These are phyloP conservation scores for Curvularia lunata DNA, from an alignment of 2,329 filamentous ascomycete species.

Conservation along the genomic window DNA sequence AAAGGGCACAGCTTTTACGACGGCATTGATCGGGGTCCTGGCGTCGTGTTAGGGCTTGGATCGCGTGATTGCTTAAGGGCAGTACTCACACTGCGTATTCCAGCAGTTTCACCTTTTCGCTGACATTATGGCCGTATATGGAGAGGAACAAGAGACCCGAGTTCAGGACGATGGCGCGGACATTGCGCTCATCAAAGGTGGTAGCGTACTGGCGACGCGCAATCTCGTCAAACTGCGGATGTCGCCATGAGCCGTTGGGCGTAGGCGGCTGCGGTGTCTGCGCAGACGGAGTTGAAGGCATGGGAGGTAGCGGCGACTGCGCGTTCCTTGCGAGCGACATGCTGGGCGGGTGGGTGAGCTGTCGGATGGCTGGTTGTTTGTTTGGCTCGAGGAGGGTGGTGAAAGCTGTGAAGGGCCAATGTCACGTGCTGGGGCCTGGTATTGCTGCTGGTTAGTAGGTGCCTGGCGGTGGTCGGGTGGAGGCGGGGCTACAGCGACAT, in stretches of 20 bases:
- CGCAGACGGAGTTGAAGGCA: slow-evolving; percentile 33
- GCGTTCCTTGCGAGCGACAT: slow-evolving; percentile 30
- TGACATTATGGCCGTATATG: slow-evolving; percentile 46
- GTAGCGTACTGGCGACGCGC: slow-evolving; percentile 77
- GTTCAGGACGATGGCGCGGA: slow-evolving; percentile 74
- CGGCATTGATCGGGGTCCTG: slow-evolving; percentile 48
- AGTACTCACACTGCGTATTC: slow-evolving; percentile 32
- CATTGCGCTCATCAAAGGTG: slow-evolving; percentile 78
- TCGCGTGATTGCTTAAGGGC: not conserved
- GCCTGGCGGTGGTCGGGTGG: not conserved
- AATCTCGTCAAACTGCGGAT: slow-evolving; percentile 89
- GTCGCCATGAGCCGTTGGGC: slow-evolving; percentile 80
- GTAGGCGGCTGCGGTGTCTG: slow-evolving; percentile 38
- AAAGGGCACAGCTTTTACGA: slow-evolving; percentile 47
- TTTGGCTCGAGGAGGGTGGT: slow-evolving; percentile 8
- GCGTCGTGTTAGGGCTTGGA: slow-evolving; percentile 21
- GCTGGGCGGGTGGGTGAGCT: slow-evolving; percentile 11
- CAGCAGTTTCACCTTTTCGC: slow-evolving; percentile 29
- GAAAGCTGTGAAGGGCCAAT: not conserved
- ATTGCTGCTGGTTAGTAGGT: slow-evolving; percentile 28
- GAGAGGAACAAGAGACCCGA: slow-evolving; percentile 59
- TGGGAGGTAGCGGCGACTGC: slow-evolving; percentile 30
- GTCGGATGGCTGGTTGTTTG: slow-evolving; percentile 14
- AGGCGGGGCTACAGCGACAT: slow-evolving; percentile 10
- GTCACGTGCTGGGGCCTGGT: not conserved